These are phyloP conservation scores for Xylaria curta DNA, from an alignment of 495 filamentous ascomycete genomes.

Conservation along the genomic window DNA sequence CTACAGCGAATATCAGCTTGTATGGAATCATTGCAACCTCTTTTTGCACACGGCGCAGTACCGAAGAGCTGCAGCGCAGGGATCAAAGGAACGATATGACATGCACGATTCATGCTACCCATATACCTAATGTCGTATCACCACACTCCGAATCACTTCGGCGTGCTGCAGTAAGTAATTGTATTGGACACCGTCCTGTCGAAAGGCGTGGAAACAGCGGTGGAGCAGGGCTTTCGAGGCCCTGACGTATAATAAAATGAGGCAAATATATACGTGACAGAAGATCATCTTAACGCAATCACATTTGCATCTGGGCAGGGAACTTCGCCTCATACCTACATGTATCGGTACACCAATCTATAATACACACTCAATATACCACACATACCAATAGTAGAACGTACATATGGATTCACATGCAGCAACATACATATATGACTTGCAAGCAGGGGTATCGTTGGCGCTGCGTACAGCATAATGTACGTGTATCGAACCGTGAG, in stretches of 20 bases:
- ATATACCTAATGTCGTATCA: background rate
- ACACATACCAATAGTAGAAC: background rate
- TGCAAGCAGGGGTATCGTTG: background rate
- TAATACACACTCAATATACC: background rate
- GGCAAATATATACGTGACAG: background rate
- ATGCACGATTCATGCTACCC: background rate
- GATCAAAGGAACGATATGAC: background rate
- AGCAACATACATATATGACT: background rate
- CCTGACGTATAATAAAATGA: background rate
- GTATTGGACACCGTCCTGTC: background rate
- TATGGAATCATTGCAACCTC: background rate
- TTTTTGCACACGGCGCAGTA: background rate
- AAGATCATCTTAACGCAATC: background rate
- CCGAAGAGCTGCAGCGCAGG: background rate
- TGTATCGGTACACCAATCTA: background rate
- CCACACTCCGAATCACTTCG: background rate
- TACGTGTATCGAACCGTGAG: conserved; percentile 1
- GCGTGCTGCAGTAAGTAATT: background rate
- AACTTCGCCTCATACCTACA: background rate
- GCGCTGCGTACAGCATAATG: background rate
- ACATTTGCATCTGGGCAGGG: background rate
- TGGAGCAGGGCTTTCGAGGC: conserved; percentile 10
- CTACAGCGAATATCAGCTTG: too few relatives aligned
- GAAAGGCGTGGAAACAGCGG: background rate
- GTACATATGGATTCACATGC: background rate